phyloP scores from a whole-genome alignment of 805 yeast genomes.

The Ogataea dorogensis region DNA sequence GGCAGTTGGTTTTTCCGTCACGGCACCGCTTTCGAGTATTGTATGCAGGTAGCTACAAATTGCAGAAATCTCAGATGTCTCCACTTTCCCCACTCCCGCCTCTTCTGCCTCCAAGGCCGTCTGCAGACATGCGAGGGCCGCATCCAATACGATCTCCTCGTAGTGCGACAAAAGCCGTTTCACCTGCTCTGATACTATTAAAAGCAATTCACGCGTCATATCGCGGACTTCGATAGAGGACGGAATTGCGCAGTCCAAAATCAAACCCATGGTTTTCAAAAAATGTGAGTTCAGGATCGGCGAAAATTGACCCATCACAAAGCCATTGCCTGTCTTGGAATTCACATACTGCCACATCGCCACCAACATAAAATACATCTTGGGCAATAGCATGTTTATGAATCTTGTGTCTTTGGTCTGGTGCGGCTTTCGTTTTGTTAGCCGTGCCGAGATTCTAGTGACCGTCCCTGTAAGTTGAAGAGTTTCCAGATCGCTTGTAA shows the following conservation, averaged over 20 bases:
- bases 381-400: slow-evolving; percentile 40
- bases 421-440: slow-evolving; percentile 12
- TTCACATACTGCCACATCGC: slow-evolving; percentile 42
- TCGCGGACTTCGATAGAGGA: slow-evolving; percentile 47
- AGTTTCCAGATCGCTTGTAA: slow-evolving; percentile 20
- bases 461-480: slow-evolving; percentile 38
- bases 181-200: slow-evolving; percentile 25
- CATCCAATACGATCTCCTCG: slow-evolving; percentile 15
- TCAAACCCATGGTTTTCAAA: slow-evolving; percentile 54
- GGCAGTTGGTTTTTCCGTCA: slow-evolving; percentile 4
- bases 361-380: slow-evolving; percentile 54
- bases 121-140: slow-evolving; percentile 13
- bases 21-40: slow-evolving; percentile 7
- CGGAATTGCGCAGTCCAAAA: slow-evolving; percentile 60
- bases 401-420: slow-evolving; percentile 30
- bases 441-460: slow-evolving; percentile 40
- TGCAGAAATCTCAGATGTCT: not conserved
- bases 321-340: slow-evolving; percentile 40
- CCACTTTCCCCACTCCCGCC: not conserved
- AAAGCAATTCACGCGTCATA: slow-evolving; percentile 55
- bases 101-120: slow-evolving; percentile 8
- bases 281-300: slow-evolving; percentile 56
- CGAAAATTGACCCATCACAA: slow-evolving; percentile 52
- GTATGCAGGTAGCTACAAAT: slow-evolving; percentile 6
- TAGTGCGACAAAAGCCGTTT: slow-evolving; percentile 4